Evolutionary conservation across 805 yeast species (phyloP), one percentile per base, ranked within the genome.

Genomic region (Millerozyma miso): DNA sequence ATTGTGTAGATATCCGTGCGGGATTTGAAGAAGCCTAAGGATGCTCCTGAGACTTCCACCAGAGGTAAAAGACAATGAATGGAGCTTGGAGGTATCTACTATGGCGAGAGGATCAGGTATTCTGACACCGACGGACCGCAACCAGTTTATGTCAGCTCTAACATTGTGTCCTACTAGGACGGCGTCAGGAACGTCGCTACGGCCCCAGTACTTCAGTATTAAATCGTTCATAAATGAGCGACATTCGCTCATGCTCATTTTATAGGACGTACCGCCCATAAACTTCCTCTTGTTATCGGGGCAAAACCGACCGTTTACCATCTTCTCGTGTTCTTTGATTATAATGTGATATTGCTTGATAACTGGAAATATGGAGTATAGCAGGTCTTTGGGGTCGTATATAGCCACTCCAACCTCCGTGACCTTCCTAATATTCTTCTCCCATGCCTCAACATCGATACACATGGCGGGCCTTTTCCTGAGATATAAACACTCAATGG

Each of bases 391-490:
- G 4, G 85, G 85, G 46, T 80, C 82, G 50, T 70, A 77, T 2
- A 81, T 67, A 1, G 81, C 65, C 4, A 81, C 62, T 1, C 86
- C 86, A 37, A 81, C 69, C 50, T 81, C 86, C 0, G 84, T 81
- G 12, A 81, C 65, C 16, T 62, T 53, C 19, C 62, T 57, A 7
- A 58, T 62, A 49, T 69, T 59, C 32, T 56, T 52, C 49, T 80
- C 86, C 59, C 57, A 77, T 0, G 84, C 83, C 55, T 81, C 87
- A 3, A 78, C 64, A 54, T 81, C 86, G 33, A 81, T 60, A 5
- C 76, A 63, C 18, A 80, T 60, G 19, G 75, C 59, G 1, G 73
- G 67, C 3, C 63, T 41, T 19, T 52, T 48, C 32, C 63, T 41
- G 7, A 46, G 37, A 33, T 55, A 61, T 5, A 62, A 59, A 8